Evolutionary conservation across 495 filamentous ascomycete genomes (phyloP).

Genomic region (Friedmanniomyces endolithicus): DNA sequence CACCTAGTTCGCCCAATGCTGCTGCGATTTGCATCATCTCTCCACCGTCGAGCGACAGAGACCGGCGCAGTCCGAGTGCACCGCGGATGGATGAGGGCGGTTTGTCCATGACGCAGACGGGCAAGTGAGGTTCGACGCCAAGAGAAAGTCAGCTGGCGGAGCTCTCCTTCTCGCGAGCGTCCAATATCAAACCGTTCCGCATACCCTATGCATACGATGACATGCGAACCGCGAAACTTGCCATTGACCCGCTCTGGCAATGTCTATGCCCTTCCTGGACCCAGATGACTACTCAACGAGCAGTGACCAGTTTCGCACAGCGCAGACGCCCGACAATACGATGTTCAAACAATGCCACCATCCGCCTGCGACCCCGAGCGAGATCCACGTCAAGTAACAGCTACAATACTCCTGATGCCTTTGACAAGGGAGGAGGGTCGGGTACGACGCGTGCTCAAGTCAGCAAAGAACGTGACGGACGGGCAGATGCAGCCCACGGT

Average conservation of each 20-base stretch:
- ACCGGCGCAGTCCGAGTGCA: no score
- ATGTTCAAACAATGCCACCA: neutral
- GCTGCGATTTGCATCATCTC: no score
- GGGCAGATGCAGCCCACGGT: neutral
- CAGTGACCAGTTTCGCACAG: neutral
- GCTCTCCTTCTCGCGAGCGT: no score
- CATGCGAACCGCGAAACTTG: conserved; percentile 19
- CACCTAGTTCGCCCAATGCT: no score
- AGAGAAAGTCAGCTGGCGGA: no score
- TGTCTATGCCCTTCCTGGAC: conserved; percentile 29
- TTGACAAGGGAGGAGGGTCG: neutral
- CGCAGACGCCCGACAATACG: neutral
- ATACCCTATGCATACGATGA: neutral
- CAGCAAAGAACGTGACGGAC: neutral
- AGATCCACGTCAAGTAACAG: neutral
- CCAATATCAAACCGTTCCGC: neutral
- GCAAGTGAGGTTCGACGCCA: no score
- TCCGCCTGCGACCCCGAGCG: neutral
- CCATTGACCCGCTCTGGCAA: conserved; percentile 30
- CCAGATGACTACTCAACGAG: neutral
- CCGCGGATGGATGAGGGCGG: no score
- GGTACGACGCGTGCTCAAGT: neutral
- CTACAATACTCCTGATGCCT: neutral
- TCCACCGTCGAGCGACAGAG: no score
- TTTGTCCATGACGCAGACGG: no score